Evolutionary conservation across 148 eudicot species (phyloP).

Genomic region (Camellia japonica): DNA sequence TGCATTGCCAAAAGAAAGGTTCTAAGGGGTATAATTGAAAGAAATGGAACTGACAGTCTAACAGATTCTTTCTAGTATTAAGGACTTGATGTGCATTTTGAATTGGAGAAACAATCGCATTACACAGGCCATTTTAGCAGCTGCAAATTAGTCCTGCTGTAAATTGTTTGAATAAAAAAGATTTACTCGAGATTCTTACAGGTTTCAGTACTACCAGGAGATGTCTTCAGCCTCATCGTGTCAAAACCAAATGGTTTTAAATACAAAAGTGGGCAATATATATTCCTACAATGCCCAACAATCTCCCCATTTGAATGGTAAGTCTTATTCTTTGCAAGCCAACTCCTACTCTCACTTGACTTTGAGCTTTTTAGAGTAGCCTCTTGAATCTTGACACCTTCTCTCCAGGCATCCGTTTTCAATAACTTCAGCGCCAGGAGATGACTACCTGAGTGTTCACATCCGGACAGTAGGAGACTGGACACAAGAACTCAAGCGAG

Average conservation of each 20-base stretch:
- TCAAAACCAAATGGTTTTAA: conserved; percentile 82
- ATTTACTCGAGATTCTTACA: conserved; percentile 20
- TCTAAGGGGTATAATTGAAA: not conserved
- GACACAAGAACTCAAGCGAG: conserved; percentile 77
- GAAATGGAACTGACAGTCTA: not conserved
- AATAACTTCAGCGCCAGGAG: conserved; percentile 95
- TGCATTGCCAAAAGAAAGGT: not conserved
- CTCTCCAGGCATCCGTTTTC: conserved; percentile 94
- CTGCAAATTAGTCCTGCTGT: not conserved
- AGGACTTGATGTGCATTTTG: not conserved
- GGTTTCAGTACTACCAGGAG: conserved; percentile 83
- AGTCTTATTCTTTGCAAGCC: conserved; percentile 10
- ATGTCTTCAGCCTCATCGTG: conserved; percentile 71
- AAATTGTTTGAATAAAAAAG: not conserved
- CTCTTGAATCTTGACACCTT: conserved; percentile 11
- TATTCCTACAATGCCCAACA: conserved; percentile 79
- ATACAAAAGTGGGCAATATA: conserved; percentile 93
- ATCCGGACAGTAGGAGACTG: conserved; percentile 87
- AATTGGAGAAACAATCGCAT: not conserved
- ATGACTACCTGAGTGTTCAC: conserved; percentile 81
- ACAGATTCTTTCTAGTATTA: not conserved
- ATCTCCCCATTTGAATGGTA: conserved; percentile 95
- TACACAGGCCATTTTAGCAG: not conserved
- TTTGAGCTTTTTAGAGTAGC: not conserved
- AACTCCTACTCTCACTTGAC: not conserved